Conservation (phyloP, 2,329 filamentous ascomycete genomes). For the Colletotrichum sp. region DNA sequence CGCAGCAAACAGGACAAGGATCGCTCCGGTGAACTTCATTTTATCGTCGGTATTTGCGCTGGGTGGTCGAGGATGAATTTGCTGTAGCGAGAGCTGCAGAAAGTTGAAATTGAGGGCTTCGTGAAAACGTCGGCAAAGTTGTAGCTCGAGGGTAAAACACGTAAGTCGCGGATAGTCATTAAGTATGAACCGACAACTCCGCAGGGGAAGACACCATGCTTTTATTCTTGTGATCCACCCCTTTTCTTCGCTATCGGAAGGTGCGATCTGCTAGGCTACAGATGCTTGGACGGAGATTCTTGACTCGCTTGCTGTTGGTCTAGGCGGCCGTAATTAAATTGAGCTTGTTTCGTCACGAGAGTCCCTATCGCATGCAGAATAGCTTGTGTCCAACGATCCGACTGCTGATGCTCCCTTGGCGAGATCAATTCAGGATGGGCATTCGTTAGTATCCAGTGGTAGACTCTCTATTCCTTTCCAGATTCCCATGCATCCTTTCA, state of each 20-base stretch:
- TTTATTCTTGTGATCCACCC: not conserved
- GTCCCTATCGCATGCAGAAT: not conserved
- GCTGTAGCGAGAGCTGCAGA: fast-evolving
- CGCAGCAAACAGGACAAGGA: not conserved
- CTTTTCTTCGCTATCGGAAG: not conserved
- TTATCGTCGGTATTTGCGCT: not conserved
- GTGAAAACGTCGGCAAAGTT: not conserved
- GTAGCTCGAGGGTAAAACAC: fast-evolving
- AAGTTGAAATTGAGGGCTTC: not conserved
- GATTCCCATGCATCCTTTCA: not conserved
- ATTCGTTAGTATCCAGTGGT: not conserved
- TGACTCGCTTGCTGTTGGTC: not conserved
- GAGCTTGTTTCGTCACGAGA: not conserved
- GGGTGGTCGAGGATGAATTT: not conserved
- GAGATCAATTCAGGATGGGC: not conserved
- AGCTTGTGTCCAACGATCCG: not conserved
- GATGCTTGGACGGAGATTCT: not conserved
- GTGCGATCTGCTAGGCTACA: not conserved
- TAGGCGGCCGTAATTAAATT: not conserved
- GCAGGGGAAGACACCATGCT: not conserved
- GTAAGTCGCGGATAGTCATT: fast-evolving
- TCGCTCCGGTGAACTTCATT: not conserved
- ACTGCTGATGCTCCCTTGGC: not conserved
- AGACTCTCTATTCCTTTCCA: not conserved
- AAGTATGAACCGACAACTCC: not conserved